Evolutionary conservation across 305 asterid genomes (phyloP).

Genomic region (Fraxinus angustifolia): DNA sequence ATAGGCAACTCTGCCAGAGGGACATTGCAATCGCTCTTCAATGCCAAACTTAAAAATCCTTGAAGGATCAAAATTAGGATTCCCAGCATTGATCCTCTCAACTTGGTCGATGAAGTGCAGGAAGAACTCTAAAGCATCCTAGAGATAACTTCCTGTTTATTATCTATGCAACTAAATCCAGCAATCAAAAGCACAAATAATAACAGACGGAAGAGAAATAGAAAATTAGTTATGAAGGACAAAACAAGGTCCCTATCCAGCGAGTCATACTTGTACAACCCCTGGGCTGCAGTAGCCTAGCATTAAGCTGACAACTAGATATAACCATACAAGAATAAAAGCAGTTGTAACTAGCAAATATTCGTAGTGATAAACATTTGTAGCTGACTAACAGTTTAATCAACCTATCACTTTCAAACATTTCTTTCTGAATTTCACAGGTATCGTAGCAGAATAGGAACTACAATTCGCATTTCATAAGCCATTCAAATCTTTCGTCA

Average conservation of each 20-base stretch:
- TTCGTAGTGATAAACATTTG: slow-evolving; percentile 9
- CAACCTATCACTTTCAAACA: background rate
- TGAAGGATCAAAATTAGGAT: slow-evolving; percentile 66
- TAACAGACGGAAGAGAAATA: slow-evolving; percentile 8
- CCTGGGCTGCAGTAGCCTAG: slow-evolving; percentile 5
- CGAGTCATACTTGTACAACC: slow-evolving; percentile 8
- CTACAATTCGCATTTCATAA: background rate
- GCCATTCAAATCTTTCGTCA: background rate
- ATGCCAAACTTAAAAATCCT: slow-evolving; percentile 90
- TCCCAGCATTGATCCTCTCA: slow-evolving; percentile 65
- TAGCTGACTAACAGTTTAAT: background rate
- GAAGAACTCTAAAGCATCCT: slow-evolving; percentile 98
- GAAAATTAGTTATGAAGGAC: background rate
- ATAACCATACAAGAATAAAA: slow-evolving; percentile 5
- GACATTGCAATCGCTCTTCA: slow-evolving; percentile 87
- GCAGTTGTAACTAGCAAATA: background rate
- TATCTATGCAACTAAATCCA: slow-evolving; percentile 8
- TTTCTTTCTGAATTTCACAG: slow-evolving; percentile 2
- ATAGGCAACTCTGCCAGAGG: slow-evolving; percentile 89
- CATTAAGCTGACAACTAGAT: slow-evolving; percentile 8
- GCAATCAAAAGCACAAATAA: slow-evolving; percentile 1
- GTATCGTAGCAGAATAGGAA: background rate
- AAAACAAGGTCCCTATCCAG: background rate
- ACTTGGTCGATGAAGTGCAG: slow-evolving; percentile 90
- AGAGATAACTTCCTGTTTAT: slow-evolving; percentile 28